Percentiles rank a stretch among this genome's conserved stretches.
phyloP scores from a whole-genome alignment of 2,329 filamentous ascomycete genomes.

The Cercospora zeina region DNA sequence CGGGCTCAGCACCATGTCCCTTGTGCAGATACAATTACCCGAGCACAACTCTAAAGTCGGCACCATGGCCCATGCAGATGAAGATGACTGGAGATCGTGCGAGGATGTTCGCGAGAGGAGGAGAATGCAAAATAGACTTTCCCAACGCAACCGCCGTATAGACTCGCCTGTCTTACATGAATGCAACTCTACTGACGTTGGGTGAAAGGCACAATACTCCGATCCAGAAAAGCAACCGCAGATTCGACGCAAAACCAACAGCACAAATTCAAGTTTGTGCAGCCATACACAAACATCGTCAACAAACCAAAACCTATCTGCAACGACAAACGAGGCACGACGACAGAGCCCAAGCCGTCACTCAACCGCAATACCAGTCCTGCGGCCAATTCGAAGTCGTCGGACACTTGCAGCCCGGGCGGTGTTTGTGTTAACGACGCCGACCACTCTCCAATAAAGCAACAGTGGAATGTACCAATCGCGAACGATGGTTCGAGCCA shows the following conservation, averaged over 20 bases:
- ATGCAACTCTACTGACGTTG: background rate
- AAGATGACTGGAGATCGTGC: background rate
- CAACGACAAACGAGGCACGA: background rate
- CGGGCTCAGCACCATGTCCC: background rate
- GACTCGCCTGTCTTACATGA: background rate
- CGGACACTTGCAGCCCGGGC: background rate
- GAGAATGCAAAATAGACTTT: background rate
- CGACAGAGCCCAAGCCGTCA: background rate
- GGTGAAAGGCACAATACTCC: background rate
- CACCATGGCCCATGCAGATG: background rate
- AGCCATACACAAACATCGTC: background rate
- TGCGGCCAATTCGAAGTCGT: background rate
- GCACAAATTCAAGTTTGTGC: background rate
- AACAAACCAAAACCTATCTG: background rate
- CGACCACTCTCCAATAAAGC: background rate
- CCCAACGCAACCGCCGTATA: background rate
- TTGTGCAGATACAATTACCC: background rate
- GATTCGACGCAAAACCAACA: background rate
- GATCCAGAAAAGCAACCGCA: background rate
- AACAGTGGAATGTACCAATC: background rate
- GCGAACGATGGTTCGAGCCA: background rate
- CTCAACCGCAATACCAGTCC: background rate
- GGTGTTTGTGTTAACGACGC: background rate
- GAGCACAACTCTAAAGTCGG: too few relatives aligned
- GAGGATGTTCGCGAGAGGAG: background rate